Conservation (phyloP, 768 basidiomycete genomes). For the Naganishia vishniacii region DNA sequence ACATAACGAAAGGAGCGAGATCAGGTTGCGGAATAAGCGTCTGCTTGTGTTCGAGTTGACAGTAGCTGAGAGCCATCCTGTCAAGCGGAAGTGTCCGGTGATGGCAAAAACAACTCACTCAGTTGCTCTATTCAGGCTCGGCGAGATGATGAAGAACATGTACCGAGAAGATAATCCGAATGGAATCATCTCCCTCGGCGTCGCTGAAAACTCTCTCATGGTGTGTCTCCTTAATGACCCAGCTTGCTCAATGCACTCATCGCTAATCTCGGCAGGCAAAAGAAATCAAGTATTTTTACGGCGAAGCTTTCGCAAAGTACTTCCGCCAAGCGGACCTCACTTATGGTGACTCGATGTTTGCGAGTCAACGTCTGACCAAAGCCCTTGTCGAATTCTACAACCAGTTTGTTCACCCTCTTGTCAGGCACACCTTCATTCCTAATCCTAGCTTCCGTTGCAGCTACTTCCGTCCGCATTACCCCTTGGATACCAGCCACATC, state of each 20-base stretch:
- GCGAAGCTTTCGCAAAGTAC: constrained; percentile 32
- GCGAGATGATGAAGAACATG: constrained; percentile 30
- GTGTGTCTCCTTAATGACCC: constrained; percentile 28
- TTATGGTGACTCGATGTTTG: constrained; percentile 46
- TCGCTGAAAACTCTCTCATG: constrained; percentile 46
- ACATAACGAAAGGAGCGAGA: no score
- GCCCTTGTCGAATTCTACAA: constrained; percentile 40
- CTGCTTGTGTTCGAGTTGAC: no score
- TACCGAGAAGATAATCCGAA: constrained; percentile 39
- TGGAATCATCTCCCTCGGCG: constrained; percentile 44
- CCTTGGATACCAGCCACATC: constrained; percentile 13
- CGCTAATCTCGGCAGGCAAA: no score
- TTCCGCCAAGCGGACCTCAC: constrained; percentile 36
- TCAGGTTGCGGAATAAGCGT: no score
- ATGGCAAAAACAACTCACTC: neutral
- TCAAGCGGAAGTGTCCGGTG: neutral
- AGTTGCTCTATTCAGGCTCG: neutral
- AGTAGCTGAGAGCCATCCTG: neutral
- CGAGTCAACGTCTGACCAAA: constrained; percentile 37
- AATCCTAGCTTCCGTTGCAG: constrained; percentile 30
- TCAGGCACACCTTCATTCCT: neutral
- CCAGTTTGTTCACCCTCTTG: constrained; percentile 25
- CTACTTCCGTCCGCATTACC: constrained; percentile 31
- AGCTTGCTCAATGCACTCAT: no score
- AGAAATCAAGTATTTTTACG: constrained; percentile 34